phyloP scores from a whole-genome alignment of 306 rosid genomes.

The Abrus pulchellus region DNA sequence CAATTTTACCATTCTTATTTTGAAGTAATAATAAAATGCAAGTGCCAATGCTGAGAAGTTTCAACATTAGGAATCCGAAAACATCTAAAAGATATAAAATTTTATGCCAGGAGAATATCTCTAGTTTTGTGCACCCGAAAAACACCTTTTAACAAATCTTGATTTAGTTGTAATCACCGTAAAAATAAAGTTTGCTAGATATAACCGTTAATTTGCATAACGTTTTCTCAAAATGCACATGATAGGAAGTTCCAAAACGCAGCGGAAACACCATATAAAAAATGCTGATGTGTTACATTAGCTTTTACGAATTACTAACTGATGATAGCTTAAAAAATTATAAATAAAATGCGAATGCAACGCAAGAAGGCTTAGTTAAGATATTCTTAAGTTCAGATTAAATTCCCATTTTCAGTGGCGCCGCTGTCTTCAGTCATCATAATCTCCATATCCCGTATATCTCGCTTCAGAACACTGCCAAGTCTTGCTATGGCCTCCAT shows the following conservation, averaged over 20 bases:
- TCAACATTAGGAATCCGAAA: not conserved
- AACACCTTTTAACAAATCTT: not conserved
- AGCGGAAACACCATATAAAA: not conserved
- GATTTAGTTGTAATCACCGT: not conserved
- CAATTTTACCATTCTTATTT: not conserved
- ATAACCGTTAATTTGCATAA: not conserved
- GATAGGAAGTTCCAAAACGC: not conserved
- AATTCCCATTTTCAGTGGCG: conserved; percentile 48
- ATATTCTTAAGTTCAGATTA: conserved; percentile 35
- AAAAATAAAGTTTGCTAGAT: not conserved
- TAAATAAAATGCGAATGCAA: conserved; percentile 14
- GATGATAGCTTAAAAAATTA: not conserved
- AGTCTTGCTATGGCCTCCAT: conserved; percentile 95
- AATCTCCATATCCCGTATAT: conserved; percentile 87
- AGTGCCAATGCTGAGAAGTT: not conserved
- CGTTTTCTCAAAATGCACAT: not conserved
- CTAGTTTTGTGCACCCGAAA: not conserved
- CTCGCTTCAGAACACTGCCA: conserved; percentile 90
- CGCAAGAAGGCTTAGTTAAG: not conserved
- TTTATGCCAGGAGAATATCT: no score
- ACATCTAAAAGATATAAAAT: no score
- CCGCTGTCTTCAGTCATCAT: conserved; percentile 77
- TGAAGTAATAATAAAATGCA: not conserved
- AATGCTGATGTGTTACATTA: not conserved
- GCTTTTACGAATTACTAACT: conserved; percentile 19